Conservation (phyloP, 768 basidiomycete species). For the Lactifluus piperatus region DNA sequence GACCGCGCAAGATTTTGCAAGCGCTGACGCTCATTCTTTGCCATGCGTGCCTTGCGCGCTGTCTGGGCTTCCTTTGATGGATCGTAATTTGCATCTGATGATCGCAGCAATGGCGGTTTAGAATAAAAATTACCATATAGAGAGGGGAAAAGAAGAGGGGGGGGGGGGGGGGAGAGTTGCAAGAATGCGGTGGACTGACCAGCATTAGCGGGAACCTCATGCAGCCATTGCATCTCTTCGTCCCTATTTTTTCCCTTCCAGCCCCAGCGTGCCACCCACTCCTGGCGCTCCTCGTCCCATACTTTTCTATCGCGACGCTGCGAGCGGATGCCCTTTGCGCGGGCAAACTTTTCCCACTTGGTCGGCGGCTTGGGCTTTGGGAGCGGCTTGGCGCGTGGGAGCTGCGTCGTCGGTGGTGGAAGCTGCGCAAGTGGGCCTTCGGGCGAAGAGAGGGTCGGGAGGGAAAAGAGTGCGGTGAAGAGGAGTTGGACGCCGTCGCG, state of each 20-base stretch:
- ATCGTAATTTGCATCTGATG: conserved; percentile 66
- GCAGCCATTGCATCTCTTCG: conserved; percentile 80
- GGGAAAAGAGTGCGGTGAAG: conserved; percentile 67
- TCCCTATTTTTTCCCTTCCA: conserved; percentile 83
- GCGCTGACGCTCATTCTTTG: conserved; percentile 79
- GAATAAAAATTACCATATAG: background rate
- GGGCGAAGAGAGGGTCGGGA: conserved; percentile 65
- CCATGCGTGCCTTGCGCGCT: conserved; percentile 71
- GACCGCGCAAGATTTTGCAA: conserved; percentile 63
- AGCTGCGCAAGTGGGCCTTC: conserved; percentile 82
- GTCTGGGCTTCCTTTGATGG: conserved; percentile 66
- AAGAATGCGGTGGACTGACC: conserved; percentile 39
- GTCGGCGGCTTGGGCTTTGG: conserved; percentile 89
- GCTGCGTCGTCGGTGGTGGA: conserved; percentile 62
- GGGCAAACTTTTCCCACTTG: conserved; percentile 96
- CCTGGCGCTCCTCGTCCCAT: conserved; percentile 94
- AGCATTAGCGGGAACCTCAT: conserved; percentile 81
- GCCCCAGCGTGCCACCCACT: conserved; percentile 91
- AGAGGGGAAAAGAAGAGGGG: background rate
- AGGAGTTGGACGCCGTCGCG: conserved; percentile 79
- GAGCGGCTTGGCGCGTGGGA: conserved; percentile 87
- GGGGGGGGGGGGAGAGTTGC: no score
- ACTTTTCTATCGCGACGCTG: conserved; percentile 65
- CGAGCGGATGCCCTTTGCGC: conserved; percentile 88
- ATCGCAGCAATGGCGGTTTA: background rate